These are phyloP conservation scores for Parietaria judaica DNA, from an alignment of 306 rosid species.

Conservation along the genomic window DNA sequence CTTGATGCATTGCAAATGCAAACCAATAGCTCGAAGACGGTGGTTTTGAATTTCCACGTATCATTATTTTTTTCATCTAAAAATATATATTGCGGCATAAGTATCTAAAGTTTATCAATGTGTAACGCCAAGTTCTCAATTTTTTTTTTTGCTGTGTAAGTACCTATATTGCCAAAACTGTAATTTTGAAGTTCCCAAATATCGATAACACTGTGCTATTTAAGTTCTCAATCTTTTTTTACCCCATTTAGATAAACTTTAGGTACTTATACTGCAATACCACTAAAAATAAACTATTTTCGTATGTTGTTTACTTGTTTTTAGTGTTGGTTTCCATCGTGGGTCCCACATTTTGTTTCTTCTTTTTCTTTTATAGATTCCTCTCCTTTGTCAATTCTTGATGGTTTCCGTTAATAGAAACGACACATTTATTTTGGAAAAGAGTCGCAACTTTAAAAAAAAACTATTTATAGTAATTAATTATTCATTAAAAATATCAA, in stretches of 20 bases:
- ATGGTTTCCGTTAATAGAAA: neutral
- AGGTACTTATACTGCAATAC: too few species aligned
- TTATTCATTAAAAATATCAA: neutral
- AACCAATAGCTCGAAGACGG: slow-evolving; percentile 32
- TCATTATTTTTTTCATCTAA: neutral
- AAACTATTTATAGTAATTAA: neutral
- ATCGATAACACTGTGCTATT: too few species aligned
- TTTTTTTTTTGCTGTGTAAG: too few species aligned
- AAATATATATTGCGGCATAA: too few species aligned
- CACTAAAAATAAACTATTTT: neutral
- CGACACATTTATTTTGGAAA: slow-evolving; percentile 5
- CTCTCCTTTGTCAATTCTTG: neutral
- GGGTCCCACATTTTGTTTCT: neutral
- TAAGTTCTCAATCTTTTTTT: too few species aligned
- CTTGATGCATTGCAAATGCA: slow-evolving; percentile 15
- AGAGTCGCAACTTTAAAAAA: too few species aligned
- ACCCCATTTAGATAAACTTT: too few species aligned
- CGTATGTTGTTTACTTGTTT: slow-evolving; percentile 4
- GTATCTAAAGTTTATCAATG: too few species aligned
- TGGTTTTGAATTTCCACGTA: slow-evolving; percentile 9
- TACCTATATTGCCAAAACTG: too few species aligned
- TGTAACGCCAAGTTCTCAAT: too few species aligned
- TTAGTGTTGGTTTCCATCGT: slow-evolving; percentile 1
- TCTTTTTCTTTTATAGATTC: neutral
- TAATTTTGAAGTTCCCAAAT: too few species aligned